Conservation (phyloP, 495 filamentous ascomycete species). For the Aspergillus kassunensis region DNA sequence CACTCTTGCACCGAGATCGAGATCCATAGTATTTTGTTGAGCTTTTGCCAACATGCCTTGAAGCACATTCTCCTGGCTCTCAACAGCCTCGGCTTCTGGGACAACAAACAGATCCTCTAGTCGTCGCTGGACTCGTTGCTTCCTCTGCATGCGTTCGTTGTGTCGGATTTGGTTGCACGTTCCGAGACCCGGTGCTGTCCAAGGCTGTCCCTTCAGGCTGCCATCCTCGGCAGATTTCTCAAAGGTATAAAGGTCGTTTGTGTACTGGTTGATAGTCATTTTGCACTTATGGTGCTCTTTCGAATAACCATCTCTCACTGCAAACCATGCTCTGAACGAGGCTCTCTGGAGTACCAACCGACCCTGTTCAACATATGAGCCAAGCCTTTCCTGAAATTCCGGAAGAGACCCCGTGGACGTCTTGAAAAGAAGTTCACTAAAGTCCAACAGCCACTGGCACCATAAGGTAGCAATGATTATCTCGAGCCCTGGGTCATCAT, state of each 20-base stretch:
- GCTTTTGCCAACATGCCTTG: slow-evolving; percentile 12
- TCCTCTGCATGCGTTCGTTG: slow-evolving; percentile 11
- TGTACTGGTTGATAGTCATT: slow-evolving; percentile 15
- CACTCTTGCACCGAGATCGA: background rate
- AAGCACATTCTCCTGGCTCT: slow-evolving; percentile 3
- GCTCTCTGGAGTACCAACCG: slow-evolving; percentile 26
- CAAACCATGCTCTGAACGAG: slow-evolving; percentile 33
- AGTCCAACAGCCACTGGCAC: slow-evolving; percentile 33
- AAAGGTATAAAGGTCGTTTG: slow-evolving; percentile 24
- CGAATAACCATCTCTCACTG: slow-evolving; percentile 16
- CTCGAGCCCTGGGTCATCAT: slow-evolving; percentile 33
- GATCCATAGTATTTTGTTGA: background rate
- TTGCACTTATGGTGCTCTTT: slow-evolving; percentile 16
- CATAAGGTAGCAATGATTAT: slow-evolving; percentile 32
- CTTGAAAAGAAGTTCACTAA: slow-evolving; percentile 25
- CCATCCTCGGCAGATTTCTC: slow-evolving; percentile 16
- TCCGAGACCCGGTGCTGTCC: slow-evolving; percentile 21
- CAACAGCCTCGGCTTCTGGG: slow-evolving; percentile 3
- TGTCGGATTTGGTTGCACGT: slow-evolving; percentile 23
- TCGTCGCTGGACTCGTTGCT: slow-evolving; percentile 8
- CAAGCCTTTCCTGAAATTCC: slow-evolving; percentile 12
- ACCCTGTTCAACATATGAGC: slow-evolving; percentile 20
- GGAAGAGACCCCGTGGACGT: slow-evolving; percentile 1
- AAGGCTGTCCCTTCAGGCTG: slow-evolving; percentile 15
- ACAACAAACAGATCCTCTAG: slow-evolving; percentile 20